Evolutionary conservation across 495 filamentous ascomycete genomes (phyloP), one percentile per base, ranked within the genome.

Genomic region (Penicillium flavigenum): DNA sequence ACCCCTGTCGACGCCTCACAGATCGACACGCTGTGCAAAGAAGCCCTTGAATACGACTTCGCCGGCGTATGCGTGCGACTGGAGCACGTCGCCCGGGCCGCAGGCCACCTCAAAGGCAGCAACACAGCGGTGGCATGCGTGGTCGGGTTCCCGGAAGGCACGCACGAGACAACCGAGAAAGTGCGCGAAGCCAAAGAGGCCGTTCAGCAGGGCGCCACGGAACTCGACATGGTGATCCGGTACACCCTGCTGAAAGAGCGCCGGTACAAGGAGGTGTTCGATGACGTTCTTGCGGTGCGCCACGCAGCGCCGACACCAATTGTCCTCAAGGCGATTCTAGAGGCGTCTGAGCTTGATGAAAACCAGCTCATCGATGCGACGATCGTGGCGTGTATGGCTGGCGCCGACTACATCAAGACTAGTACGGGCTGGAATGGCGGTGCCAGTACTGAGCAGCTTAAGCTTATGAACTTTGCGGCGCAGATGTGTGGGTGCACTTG

Each of bases 201-300:
- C 6, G 68, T 88, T 47, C 62, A 59, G 20, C 71, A 76, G 8
- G 87, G 87, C 11, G 86, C 87, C 4, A 68, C 61, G 1, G 87
- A 90, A 62, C 73, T 89, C 16, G 87, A 90, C 62, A 83, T 88
- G 77, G 87, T 90, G 12, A 75, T 89, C 51, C 84, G 87, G 48
- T 80, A 83, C 59, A 69, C 71, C 4, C 70, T 79, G 9, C 70
- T 89, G 20, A 81, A 82, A 56, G 50, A 69, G 2, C 69, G 73
- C 12, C 58, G 71, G 22, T 88, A 86, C 68, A 60, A 54, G 5
- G 68, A 72, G 10, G 77, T 88, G 45, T 88, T 81, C 70, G 65
- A 67, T 22, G 87, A 89, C 57, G 72, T 89, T 36, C 63, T 71
- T 24, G 78, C 79, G 6, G 78, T 89, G 42, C 78, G 78, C 14